Evolutionary conservation across 768 basidiomycete species (phyloP).

Genomic region (Hygrocybe punicea): DNA sequence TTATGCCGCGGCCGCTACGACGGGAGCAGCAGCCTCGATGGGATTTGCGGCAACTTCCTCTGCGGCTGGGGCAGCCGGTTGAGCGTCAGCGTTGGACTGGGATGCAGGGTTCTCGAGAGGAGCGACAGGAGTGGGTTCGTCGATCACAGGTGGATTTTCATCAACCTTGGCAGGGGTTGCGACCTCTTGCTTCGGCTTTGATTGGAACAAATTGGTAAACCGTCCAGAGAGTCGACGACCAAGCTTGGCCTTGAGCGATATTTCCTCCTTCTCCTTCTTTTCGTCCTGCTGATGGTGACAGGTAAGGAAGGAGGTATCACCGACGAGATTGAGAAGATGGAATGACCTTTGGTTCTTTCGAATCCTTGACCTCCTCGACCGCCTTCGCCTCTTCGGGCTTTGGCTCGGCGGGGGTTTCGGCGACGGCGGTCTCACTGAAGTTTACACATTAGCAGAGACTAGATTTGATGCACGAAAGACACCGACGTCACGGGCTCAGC

Average conservation of each 20-base stretch:
- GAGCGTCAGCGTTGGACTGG: conserved; percentile 36
- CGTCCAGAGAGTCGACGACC: conserved; percentile 82
- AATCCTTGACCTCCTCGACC: conserved; percentile 54
- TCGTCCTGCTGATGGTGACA: conserved; percentile 38
- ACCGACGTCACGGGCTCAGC: conserved; percentile 36
- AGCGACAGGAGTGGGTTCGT: conserved; percentile 75
- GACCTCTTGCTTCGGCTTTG: conserved; percentile 63
- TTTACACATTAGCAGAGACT: background rate
- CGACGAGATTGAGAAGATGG: background rate
- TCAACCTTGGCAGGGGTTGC: conserved; percentile 76
- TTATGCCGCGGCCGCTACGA: conserved; percentile 81
- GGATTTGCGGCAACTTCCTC: conserved; percentile 32
- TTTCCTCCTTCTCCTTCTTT: conserved; percentile 48
- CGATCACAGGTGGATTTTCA: conserved; percentile 85
- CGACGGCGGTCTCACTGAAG: conserved; percentile 29
- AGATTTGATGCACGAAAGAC: background rate
- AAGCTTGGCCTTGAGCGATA: conserved; percentile 58
- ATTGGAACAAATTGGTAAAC: conserved; percentile 82
- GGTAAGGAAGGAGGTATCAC: background rate
- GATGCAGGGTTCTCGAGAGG: conserved; percentile 78
- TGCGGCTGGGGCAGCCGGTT: conserved; percentile 14
- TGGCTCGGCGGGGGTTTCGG: conserved; percentile 35
- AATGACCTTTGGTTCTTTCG: conserved; percentile 43
- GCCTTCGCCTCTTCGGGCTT: conserved; percentile 48
- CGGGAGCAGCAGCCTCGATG: conserved; percentile 48